Base-by-base conservation (phyloP, 768 basidiomycete species). In the Gymnopilus junonius region DNA sequence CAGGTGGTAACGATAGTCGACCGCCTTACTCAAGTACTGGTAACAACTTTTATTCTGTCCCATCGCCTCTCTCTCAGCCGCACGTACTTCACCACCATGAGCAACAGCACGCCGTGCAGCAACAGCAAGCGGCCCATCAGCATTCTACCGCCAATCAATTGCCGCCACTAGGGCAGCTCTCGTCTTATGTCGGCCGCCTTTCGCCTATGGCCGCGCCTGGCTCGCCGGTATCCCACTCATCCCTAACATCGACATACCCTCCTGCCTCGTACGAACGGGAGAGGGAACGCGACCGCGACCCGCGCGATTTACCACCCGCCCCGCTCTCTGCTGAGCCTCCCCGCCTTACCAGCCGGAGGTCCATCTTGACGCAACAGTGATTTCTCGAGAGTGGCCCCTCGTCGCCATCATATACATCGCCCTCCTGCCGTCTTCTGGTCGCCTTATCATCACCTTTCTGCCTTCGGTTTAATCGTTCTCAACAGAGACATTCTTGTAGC, bases 11-110 rank as follows among this genome's bases (percentile, higher is more conserved):
- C 67, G 78, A 68, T 64, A 75, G 34, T 64, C 75, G 66, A 71
- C 79, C 72, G 66, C 65, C 73, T 61, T 79, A 71, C 60, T 71
- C 79, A 70, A 75, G 74, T 58, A 69, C 66, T 58, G 74, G 67
- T 54, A 74, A 70, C 65, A 73, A 65, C 62, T 85, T 76, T 70
- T 87, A 77, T 81, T 75, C 81, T 25, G 76, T 82, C 25, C 79
- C 87, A 20, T 87, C 87, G n/a, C 83, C 84, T 17, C 75, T 83
- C 34, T 81, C 81, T 59, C 77, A 81, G 65, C 76, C 81, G 10
- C 77, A 79, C 43, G 73, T 78, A 23, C 73, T 77, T 31, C 73
- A 71, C 23, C 64, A 67, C 21, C 69, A 71, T 54, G 59, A 63
- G 50, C 71, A 64, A 34, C 73, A 70, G 14, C 68, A 51, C 8